Percentiles rank a stretch among this genome's conserved stretches.
phyloP scores from a whole-genome alignment of 176 grass and related monocot genomes.

The Elaeis guineensis region DNA sequence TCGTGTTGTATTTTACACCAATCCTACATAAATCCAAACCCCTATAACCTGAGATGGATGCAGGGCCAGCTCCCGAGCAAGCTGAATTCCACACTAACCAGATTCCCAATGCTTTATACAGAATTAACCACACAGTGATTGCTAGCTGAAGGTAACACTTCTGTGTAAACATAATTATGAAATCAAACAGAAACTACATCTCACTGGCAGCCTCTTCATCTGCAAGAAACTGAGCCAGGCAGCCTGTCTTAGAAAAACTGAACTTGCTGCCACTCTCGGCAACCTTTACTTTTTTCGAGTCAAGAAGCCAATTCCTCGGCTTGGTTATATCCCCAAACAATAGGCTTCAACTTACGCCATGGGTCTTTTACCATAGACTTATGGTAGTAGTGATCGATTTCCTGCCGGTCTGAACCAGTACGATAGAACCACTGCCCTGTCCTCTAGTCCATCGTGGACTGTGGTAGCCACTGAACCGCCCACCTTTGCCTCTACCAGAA shows the following conservation, averaged over 20 bases:
- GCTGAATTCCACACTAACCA: too few relatives aligned
- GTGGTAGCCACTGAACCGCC: neutral
- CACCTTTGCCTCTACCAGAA: constrained; percentile 1
- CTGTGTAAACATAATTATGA: too few relatives aligned
- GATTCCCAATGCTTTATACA: too few relatives aligned
- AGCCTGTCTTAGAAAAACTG: neutral
- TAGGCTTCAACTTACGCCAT: constrained; percentile 16
- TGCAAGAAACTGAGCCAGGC: too few relatives aligned
- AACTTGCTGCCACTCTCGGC: constrained; percentile 9
- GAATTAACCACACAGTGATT: too few relatives aligned
- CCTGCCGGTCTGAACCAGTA: neutral
- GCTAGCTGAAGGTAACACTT: too few relatives aligned
- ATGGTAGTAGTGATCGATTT: constrained; percentile 9
- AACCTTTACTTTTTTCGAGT: constrained; percentile 19
- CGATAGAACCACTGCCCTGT: constrained; percentile 10
- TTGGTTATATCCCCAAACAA: constrained; percentile 22
- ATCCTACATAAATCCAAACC: too few relatives aligned
- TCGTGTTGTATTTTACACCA: too few relatives aligned
- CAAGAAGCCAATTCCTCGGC: constrained; percentile 7
- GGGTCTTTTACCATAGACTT: constrained; percentile 30
- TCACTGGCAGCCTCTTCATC: too few relatives aligned
- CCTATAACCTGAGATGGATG: too few relatives aligned
- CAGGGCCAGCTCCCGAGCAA: too few relatives aligned
- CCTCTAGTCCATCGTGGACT: neutral
- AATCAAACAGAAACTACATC: too few relatives aligned